phyloP scores from a whole-genome alignment of 1,139 yeast species.

The Pichia sp. region DNA sequence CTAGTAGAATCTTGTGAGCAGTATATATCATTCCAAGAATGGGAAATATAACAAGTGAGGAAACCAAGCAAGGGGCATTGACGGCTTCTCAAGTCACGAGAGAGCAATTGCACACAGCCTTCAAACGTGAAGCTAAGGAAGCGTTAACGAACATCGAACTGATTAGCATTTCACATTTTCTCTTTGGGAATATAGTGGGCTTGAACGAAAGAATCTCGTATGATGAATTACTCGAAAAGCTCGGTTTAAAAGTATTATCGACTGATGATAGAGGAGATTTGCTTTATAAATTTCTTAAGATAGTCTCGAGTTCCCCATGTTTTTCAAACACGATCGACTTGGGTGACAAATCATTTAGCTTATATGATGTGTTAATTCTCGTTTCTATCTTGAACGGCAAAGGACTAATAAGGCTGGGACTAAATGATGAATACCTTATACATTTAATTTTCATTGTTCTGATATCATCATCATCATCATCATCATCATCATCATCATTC shows the following conservation, averaged over 20 bases:
- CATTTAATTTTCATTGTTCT: slow-evolving; percentile 4
- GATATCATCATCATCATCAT: slow-evolving; percentile 6
- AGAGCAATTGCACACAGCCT: background rate
- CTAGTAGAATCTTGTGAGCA: background rate
- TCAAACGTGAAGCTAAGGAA: slow-evolving; percentile 6
- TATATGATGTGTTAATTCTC: slow-evolving; percentile 3
- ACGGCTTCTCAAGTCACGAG: slow-evolving; percentile 1
- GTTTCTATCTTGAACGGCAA: slow-evolving; percentile 6
- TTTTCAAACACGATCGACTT: background rate
- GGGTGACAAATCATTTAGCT: background rate
- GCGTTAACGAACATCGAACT: slow-evolving; percentile 10
- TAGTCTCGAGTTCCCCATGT: slow-evolving; percentile 11
- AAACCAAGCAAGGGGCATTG: background rate
- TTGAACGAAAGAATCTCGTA: slow-evolving; percentile 6
- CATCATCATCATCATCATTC: too few relatives aligned
- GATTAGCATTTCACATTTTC: slow-evolving; percentile 10
- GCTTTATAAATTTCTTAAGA: slow-evolving; percentile 6
- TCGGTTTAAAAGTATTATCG: background rate
- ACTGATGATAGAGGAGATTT: background rate
- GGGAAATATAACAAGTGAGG: slow-evolving; percentile 11
- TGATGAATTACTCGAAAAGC: background rate
- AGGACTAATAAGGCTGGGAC: slow-evolving; percentile 5
- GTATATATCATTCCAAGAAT: background rate
- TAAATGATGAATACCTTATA: slow-evolving; percentile 6
- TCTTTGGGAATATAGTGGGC: slow-evolving; percentile 9